Base-by-base conservation (phyloP, 1,284 basidiomycete species). In the Fomitopsis pinicola region DNA sequence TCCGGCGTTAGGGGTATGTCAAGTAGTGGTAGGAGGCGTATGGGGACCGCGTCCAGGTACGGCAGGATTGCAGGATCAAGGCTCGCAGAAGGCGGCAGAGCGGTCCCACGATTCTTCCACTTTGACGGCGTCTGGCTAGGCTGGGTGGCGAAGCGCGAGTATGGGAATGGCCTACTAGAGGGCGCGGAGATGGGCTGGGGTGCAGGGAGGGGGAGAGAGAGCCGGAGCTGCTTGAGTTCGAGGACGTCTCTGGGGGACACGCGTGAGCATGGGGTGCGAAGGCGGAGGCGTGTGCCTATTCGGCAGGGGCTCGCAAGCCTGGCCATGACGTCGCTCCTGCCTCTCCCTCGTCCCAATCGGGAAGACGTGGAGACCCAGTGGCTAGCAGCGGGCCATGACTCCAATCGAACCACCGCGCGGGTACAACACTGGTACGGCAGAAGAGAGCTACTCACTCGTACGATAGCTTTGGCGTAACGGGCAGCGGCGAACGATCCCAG, bases 401-500 rank as follows among this genome's bases (percentile, higher is more conserved):
- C 57, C 26, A 12, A 19, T 44, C 35, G 28, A 59, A 36, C 28
- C 46, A 42, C 22, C 45, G 7, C 38, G 26, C 33, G 6, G 22
- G 14, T 5, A 35, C 48, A 19, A 50, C 44, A 40, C 46, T 38
- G 46, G 46, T 8, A 42, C 19, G 42, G 22, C 42, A 26, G 19
- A 14, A 28, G 12, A 42, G 57, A 44, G 55, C 55, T 36, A 73
- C 73, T 60, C 63, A 77, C 75, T 73, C 70, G 66, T 76, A 77
- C 7, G 75, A 75, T 58, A 75, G 68, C 64, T 71, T 73, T 55
- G 71, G 67, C 45, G 74, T 72, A 42, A 76, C 72, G 44, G 76
- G 72, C 19, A 72, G 69, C 36, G 75, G 73, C 15, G 72, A 72
- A 45, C 87, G 78, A 71, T 89, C 87, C 87, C 87, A 89, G 59